Evolutionary conservation across 2,329 filamentous ascomycete genomes (phyloP).

Genomic region (Aureobasidium sp.): DNA sequence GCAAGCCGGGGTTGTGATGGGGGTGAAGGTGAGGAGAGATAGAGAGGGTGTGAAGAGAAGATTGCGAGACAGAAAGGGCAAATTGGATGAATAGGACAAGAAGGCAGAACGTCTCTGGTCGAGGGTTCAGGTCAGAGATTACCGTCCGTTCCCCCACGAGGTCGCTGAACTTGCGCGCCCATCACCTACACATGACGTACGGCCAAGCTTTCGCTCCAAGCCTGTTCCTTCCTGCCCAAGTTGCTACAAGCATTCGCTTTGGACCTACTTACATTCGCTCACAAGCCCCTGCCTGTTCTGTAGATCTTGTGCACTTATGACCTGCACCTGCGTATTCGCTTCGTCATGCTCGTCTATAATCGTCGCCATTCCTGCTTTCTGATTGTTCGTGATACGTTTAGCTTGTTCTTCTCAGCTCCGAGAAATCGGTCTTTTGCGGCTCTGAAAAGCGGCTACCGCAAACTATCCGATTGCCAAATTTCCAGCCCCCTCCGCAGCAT

Average conservation of each 20-base stretch:
- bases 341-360: constrained; percentile 1
- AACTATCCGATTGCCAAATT: background rate
- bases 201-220: background rate
- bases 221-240: background rate
- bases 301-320: background rate
- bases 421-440: background rate
- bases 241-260: background rate
- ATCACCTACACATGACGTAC: background rate
- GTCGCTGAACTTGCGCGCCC: no score
- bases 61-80: background rate
- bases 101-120: background rate
- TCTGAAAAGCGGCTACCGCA: background rate
- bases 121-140: constrained; percentile 5
- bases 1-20: background rate
- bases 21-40: background rate
- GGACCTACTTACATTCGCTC: background rate
- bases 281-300: background rate
- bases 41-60: background rate
- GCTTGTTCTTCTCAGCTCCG: no score
- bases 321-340: background rate
- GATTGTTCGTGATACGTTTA: background rate
- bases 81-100: background rate
- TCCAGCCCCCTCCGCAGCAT: background rate
- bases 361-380: background rate
- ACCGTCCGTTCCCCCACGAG: background rate